phyloP scores from a whole-genome alignment of 1,139 yeast genomes.

The Candida albicans region DNA sequence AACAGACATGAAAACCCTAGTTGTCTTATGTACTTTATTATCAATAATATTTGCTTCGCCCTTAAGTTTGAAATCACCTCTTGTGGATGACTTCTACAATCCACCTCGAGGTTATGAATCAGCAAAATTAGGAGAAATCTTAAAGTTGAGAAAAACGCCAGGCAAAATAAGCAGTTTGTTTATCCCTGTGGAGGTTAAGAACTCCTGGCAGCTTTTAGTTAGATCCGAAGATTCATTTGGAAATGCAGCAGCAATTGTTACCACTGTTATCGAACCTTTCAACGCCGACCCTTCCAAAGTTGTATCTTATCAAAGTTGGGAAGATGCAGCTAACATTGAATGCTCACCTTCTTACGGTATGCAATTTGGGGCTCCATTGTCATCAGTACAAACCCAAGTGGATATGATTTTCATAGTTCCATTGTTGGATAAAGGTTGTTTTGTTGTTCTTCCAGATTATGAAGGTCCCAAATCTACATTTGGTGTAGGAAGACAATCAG shows the following conservation, averaged over 20 bases:
- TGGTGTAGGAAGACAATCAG: slow-evolving; percentile 25
- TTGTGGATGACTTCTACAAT: too few species aligned
- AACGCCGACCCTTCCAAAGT: slow-evolving; percentile 25
- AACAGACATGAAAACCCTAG: too few species aligned
- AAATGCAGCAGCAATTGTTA: slow-evolving; percentile 29
- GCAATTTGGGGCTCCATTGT: slow-evolving; percentile 12
- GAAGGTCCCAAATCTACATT: slow-evolving; percentile 24
- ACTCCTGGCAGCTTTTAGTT: too few species aligned
- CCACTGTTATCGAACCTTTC: slow-evolving; percentile 33
- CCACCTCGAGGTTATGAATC: too few species aligned
- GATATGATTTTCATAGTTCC: slow-evolving; percentile 22
- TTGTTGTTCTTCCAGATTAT: slow-evolving; percentile 27
- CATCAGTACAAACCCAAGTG: slow-evolving; percentile 15
- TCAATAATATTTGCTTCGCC: too few species aligned
- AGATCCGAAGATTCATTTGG: slow-evolving; percentile 23
- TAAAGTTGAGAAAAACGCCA: too few species aligned
- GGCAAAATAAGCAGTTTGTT: too few species aligned
- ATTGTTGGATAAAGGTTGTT: slow-evolving; percentile 25
- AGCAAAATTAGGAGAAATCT: too few species aligned
- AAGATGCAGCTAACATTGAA: slow-evolving; percentile 15
- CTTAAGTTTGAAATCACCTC: too few species aligned
- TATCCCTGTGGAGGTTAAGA: too few species aligned
- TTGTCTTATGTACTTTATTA: too few species aligned
- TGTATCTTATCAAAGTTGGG: slow-evolving; percentile 19
- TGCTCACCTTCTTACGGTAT: slow-evolving; percentile 18